Evolutionary conservation across 1,284 basidiomycete genomes (phyloP).

Genomic region (Malassezia restricta): DNA sequence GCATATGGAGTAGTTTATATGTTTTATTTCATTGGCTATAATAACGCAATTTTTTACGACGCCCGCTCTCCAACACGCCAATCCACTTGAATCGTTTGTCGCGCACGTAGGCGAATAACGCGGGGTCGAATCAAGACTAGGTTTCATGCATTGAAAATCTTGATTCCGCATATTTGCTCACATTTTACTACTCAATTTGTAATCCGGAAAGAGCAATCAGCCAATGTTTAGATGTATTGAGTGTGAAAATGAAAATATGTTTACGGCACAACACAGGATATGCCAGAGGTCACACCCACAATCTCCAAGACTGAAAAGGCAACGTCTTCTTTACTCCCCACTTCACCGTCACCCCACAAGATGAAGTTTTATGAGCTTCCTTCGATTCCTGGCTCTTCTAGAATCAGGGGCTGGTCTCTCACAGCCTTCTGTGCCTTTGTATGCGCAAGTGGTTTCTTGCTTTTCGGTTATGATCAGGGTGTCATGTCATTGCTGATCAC

Average conservation of each 20-base stretch:
- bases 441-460: conserved; percentile 24
- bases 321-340: not conserved
- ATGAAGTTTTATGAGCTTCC: not conserved
- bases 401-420: conserved; percentile 4
- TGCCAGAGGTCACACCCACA: too few species aligned
- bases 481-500: conserved; percentile 54
- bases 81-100: not conserved
- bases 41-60: not conserved
- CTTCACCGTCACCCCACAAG: not conserved
- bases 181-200: too few species aligned
- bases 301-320: too few species aligned
- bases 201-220: too few species aligned
- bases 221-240: not conserved
- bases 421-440: conserved; percentile 8
- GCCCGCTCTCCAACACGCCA: not conserved
- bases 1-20: too few species aligned
- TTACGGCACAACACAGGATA: not conserved
- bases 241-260: not conserved
- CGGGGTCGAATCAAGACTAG: too few species aligned
- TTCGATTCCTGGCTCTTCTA: conserved; percentile 3
- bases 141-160: too few species aligned
- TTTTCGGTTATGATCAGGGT: conserved; percentile 60
- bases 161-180: too few species aligned
- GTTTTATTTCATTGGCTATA: not conserved
- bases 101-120: too few species aligned